Base-by-base conservation (phyloP, 768 basidiomycete species). In the Omphalotus guepiniiformis region DNA sequence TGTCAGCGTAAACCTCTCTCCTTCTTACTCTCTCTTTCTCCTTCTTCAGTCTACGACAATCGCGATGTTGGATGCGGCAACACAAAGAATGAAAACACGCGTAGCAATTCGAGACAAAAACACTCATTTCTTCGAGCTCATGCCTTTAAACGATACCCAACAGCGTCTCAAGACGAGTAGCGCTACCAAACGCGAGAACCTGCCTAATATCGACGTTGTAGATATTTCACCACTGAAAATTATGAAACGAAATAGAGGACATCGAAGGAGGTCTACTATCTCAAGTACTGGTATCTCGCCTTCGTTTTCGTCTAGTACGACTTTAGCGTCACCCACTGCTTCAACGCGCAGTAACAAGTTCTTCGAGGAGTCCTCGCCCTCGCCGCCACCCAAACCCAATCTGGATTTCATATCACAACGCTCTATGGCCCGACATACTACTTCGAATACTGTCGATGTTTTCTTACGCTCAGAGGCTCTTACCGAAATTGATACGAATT, bases 121-220 rank as follows among this genome's bases (percentile, higher is more conserved):
- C 3, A 69, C 72, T 21, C 73, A 74, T 41, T 63, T 69, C n/a
- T n/a, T n/a, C n/a, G n/a, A 73, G 50, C 61, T 74, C n/a, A 58
- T 74, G 25, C 68, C 71, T 12, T 62, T 73, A 7, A 49, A 37
- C 35, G 48, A 49, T 6, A 13, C 21, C 4, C n/a, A n/a, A 2
- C 44, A 46, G 19, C 6, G 23, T 3, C 13, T 18, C 8, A 18
- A 46, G 7, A 13, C 1, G 13, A 19, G 35, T 34, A 34, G 19
- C 42, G 16, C 16, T 35, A 18, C 35, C 30, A 28, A 35, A 21
- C 18, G 28, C 18, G 15, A 30, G 42, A 21, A 44, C 35, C 35
- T 32, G 34, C 16, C 23, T 46, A n/a, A n/a, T n/a, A n/a, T n/a
- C n/a, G n/a, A n/a, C n/a, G n/a, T n/a, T 36, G 19, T 4, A 22